A percentile compares a stretch with the other conserved stretches of the same genome.
These are phyloP conservation scores for Phycomyces blakesleeanus DNA, from an alignment of 192 early-diverging fungal genomes.

Conservation along the genomic window DNA sequence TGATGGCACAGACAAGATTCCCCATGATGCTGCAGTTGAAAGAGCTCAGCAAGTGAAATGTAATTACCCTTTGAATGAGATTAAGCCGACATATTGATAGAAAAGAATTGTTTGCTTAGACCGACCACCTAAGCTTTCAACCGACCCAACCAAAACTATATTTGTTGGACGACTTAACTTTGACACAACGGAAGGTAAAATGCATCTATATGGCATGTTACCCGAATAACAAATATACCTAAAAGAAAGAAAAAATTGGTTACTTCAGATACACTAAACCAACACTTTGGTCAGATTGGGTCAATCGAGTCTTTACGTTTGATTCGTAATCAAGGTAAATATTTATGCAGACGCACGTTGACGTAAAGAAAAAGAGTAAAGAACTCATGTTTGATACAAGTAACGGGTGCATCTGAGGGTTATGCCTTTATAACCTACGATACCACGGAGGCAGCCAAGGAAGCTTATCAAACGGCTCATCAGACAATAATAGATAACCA, in stretches of 20 bases:
- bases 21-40: slow-evolving; percentile 38
- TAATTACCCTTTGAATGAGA: slow-evolving; percentile 6
- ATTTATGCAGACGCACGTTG: no score
- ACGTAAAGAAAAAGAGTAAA: neutral
- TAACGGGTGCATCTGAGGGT: slow-evolving; percentile 36
- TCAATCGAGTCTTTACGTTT: slow-evolving; percentile 14
- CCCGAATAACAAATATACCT: no score
- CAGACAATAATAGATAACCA: slow-evolving; percentile 27
- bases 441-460: slow-evolving; percentile 15
- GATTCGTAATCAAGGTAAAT: slow-evolving; percentile 29
- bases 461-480: slow-evolving; percentile 31
- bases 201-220: no score
- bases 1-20: slow-evolving; percentile 34
- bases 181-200: slow-evolving; percentile 36
- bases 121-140: slow-evolving; percentile 17
- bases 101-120: slow-evolving; percentile 14
- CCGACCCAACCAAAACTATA: slow-evolving; percentile 31
- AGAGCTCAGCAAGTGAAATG: slow-evolving; percentile 28
- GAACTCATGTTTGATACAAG: slow-evolving; percentile 7
- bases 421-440: slow-evolving; percentile 40
- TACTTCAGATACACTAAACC: slow-evolving; percentile 19
- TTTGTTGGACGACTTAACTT: slow-evolving; percentile 38
- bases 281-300: slow-evolving; percentile 32
- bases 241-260: neutral
- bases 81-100: neutral